Evolutionary conservation across 1,284 basidiomycete species (phyloP).

Genomic region (Malassezia yamatoensis): DNA sequence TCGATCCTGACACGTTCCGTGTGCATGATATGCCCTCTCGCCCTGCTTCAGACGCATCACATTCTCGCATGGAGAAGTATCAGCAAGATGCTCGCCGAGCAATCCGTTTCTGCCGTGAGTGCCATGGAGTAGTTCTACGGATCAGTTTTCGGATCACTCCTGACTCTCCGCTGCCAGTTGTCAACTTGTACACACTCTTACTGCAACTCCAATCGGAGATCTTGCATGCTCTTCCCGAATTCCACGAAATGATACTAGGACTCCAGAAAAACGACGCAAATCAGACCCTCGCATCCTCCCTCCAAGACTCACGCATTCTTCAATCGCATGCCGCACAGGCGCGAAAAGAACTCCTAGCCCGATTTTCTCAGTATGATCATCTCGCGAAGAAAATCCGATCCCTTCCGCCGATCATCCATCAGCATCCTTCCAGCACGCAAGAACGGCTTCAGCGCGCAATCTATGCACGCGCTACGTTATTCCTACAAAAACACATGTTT

Average conservation of each 20-base stretch:
- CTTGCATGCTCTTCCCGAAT: slow-evolving; percentile 59
- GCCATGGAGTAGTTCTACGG: slow-evolving; percentile 66
- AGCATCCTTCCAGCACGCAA: slow-evolving; percentile 53
- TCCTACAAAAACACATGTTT: slow-evolving; percentile 60
- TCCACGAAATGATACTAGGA: slow-evolving; percentile 59
- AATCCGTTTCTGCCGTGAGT: slow-evolving; percentile 65
- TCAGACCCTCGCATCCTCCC: slow-evolving; percentile 32
- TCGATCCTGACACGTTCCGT: not conserved
- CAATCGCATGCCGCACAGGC: slow-evolving; percentile 57
- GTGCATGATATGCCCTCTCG: slow-evolving; percentile 1
- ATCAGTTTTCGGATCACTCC: slow-evolving; percentile 40
- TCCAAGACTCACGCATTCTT: slow-evolving; percentile 36
- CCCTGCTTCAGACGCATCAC: not conserved
- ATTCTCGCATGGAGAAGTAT: not conserved
- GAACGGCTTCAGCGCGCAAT: slow-evolving; percentile 74
- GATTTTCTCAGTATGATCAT: slow-evolving; percentile 77
- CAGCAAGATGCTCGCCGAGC: slow-evolving; percentile 10
- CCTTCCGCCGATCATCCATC: slow-evolving; percentile 51
- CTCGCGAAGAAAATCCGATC: slow-evolving; percentile 71
- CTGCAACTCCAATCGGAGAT: slow-evolving; percentile 64
- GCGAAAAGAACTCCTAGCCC: slow-evolving; percentile 68
- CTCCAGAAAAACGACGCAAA: slow-evolving; percentile 49
- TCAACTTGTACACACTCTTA: not conserved
- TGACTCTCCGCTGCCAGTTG: not conserved
- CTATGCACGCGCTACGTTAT: slow-evolving; percentile 63